phyloP scores from a whole-genome alignment of 2,329 filamentous ascomycete genomes.

The Thermothelomyces thermophilus region DNA sequence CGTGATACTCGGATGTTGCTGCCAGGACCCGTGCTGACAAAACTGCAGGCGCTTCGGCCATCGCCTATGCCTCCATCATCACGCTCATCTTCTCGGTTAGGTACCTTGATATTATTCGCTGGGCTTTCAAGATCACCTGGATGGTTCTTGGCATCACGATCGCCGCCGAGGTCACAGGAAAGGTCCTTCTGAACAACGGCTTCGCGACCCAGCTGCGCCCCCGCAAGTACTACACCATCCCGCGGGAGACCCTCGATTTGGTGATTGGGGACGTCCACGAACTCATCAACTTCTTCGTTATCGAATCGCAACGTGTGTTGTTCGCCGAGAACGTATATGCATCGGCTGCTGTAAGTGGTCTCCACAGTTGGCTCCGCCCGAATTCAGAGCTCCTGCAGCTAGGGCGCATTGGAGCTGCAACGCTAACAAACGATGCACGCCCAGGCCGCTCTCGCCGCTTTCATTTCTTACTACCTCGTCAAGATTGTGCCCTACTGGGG shows the following conservation, averaged over 20 bases:
- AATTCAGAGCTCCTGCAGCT: slow-evolving; percentile 10
- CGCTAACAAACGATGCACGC: slow-evolving; percentile 2
- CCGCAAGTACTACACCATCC: slow-evolving; percentile 60
- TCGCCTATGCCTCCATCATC: slow-evolving; percentile 55
- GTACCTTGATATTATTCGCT: slow-evolving; percentile 61
- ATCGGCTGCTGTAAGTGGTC: slow-evolving; percentile 50
- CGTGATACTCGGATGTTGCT: background rate
- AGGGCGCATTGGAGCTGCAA: slow-evolving; percentile 7
- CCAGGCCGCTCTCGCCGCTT: slow-evolving; percentile 53
- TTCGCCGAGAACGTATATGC: slow-evolving; percentile 60
- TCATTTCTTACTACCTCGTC: slow-evolving; percentile 61
- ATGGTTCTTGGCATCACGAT: slow-evolving; percentile 55
- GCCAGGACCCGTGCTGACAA: slow-evolving; percentile 18
- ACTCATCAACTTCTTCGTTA: slow-evolving; percentile 65
- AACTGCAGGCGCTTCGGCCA: slow-evolving; percentile 52
- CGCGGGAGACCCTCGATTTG: slow-evolving; percentile 54
- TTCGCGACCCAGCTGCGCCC: slow-evolving; percentile 60
- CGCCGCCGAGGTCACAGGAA: slow-evolving; percentile 54
- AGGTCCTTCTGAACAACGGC: slow-evolving; percentile 54
- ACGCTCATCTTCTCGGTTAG: slow-evolving; percentile 55
- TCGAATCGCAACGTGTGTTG: slow-evolving; percentile 61
- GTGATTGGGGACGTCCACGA: slow-evolving; percentile 60
- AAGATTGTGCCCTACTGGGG: slow-evolving; percentile 67
- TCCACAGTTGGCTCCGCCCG: slow-evolving; percentile 16
- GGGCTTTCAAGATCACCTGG: slow-evolving; percentile 58